Evolutionary conservation across 2,329 filamentous ascomycete genomes (phyloP).

Genomic region (Penicillium sp.): DNA sequence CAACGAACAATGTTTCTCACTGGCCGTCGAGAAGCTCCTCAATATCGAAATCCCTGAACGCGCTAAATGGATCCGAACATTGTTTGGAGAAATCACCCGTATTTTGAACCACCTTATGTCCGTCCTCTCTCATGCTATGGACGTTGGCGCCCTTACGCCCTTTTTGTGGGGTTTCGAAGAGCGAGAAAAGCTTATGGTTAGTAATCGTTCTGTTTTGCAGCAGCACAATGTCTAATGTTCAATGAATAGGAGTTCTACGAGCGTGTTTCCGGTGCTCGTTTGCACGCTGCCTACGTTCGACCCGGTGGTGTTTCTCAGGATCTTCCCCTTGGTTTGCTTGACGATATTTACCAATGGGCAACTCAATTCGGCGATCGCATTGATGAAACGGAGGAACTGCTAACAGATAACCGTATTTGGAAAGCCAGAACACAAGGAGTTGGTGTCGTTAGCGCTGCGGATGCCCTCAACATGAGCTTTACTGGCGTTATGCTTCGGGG

Average conservation of each 20-base stretch:
- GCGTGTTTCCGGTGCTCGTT: slow-evolving; percentile 93
- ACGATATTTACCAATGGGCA: slow-evolving; percentile 99
- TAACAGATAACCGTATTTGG: slow-evolving; percentile 99
- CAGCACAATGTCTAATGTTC: slow-evolving; percentile 17
- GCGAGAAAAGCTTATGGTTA: slow-evolving; percentile 98
- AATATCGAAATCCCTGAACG: slow-evolving; percentile 94
- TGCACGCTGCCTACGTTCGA: slow-evolving; percentile 94
- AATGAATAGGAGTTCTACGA: slow-evolving; percentile 89
- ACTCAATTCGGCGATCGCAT: slow-evolving; percentile 98
- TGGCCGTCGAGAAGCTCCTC: slow-evolving; percentile 95
- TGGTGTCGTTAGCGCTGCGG: slow-evolving; percentile 83
- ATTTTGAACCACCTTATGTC: slow-evolving; percentile 98
- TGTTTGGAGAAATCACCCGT: slow-evolving; percentile 94
- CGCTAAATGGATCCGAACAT: slow-evolving; percentile 92
- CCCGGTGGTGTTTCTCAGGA: slow-evolving; percentile 96
- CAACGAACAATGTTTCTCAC: slow-evolving; percentile 95
- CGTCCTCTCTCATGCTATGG: slow-evolving; percentile 95
- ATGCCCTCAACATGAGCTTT: slow-evolving; percentile 97
- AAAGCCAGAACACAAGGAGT: slow-evolving; percentile 86
- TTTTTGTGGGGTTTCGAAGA: slow-evolving; percentile 99
- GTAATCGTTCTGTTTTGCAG: slow-evolving; percentile 24
- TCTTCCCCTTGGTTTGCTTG: slow-evolving; percentile 85
- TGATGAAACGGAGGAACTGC: slow-evolving; percentile 96
- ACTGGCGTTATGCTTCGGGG: slow-evolving; percentile 97
- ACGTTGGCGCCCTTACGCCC: slow-evolving; percentile 94